These are phyloP conservation scores for Ettlia oleoabundans DNA, from an alignment of 139 green algal genomes.

Conservation along the genomic window DNA sequence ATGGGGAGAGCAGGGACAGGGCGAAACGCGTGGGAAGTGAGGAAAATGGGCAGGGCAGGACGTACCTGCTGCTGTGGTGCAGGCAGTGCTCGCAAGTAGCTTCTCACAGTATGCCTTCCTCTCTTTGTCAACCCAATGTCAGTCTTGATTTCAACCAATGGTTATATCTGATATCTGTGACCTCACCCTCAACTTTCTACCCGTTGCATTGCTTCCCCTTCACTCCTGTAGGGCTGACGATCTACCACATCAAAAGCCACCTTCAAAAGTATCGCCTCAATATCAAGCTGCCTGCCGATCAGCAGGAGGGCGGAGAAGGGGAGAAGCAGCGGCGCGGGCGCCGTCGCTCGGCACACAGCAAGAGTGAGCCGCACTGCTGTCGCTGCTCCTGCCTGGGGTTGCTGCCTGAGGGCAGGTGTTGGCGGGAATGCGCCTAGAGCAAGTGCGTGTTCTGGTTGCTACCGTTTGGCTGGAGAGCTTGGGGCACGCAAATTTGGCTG, in stretches of 20 bases:
- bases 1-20: background rate
- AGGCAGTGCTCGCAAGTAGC: too few relatives aligned
- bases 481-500: too few relatives aligned
- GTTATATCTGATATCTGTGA: background rate
- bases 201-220: background rate
- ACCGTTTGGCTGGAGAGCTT: too few relatives aligned
- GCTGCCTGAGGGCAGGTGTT: background rate
- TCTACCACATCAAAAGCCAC: conserved; percentile 94
- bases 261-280: conserved; percentile 93
- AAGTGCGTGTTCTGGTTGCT: too few relatives aligned
- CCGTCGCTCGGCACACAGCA: background rate
- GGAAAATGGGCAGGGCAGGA: too few relatives aligned
- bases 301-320: background rate
- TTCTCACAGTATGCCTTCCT: too few relatives aligned
- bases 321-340: background rate
- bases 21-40: background rate
- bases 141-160: too few relatives aligned
- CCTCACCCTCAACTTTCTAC: too few relatives aligned
- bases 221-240: conserved; percentile 69
- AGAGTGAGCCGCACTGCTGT: conserved; percentile 4
- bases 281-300: conserved; percentile 70
- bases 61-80: too few relatives aligned
- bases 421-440: too few relatives aligned
- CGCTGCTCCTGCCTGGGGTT: background rate
- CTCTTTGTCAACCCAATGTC: too few relatives aligned